Base-by-base conservation (phyloP, 2,329 filamentous ascomycete genomes). In the Fusarium clavum region DNA sequence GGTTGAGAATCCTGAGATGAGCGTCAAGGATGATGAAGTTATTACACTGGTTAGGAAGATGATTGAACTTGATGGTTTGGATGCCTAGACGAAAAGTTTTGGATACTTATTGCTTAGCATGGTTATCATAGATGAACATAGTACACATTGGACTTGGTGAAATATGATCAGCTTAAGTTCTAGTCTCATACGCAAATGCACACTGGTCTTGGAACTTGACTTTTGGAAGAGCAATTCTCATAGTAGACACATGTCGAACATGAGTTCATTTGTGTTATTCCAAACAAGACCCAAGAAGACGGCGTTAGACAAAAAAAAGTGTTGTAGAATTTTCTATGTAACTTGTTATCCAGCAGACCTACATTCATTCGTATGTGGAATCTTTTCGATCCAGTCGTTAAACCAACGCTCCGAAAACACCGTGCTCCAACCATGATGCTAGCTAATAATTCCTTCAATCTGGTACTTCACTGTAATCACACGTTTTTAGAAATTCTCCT, bases 1-100 rank as follows among this genome's bases (percentile, higher is more conserved):
- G 80, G 89, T 98, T 51, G 93, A 94, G 77, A 90, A 92, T 68
- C 93, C 93, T 0, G 85, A 85, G 14, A 77, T 87, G 61, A 88
- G 90, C 47, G 77, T 90, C 38, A 82, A 82, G 60, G 82, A 85
- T 46, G 87, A 85, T 61, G 90, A 91, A 73, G 90, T 98, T 27
- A 92, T 98, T 63, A 88, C 86, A 75, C 81, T 93, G 67, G 94
- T 97, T 57, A 88, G 90, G 72, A 90, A 88, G 80, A 84, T 98
- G 80, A 91, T 98, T 74, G 93, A 97, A 81, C 86, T 97, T 75
- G 94, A 98, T 82, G 96, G 96, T 3, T 81, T 97, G 81, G 94
- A 97, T 84, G 85, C 85, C 61, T 89, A 77, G 72, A 66, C 16
- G 43, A 45, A 46, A 58, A 16, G 20, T 14, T 24, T 14, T 40